phyloP scores from a whole-genome alignment of 805 yeast species.

The Torulaspora indica region DNA sequence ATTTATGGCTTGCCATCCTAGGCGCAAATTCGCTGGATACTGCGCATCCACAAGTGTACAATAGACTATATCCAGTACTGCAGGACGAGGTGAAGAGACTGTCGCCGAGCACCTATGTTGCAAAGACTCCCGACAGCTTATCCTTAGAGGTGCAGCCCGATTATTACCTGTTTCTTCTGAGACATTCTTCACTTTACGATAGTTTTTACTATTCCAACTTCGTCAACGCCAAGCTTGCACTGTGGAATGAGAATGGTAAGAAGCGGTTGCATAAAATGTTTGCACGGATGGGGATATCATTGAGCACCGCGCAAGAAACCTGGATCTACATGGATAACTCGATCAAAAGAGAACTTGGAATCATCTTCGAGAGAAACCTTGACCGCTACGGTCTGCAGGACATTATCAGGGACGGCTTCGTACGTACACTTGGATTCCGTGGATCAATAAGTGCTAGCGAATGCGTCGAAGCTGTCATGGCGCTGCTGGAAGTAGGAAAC shows the following conservation, averaged over 20 bases:
- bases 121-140: constrained; percentile 40
- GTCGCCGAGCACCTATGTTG: constrained; percentile 38
- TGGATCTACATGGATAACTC: constrained; percentile 88
- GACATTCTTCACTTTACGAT: constrained; percentile 92
- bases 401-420: constrained; percentile 77
- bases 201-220: constrained; percentile 87
- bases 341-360: constrained; percentile 66
- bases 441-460: constrained; percentile 90
- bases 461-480: constrained; percentile 82
- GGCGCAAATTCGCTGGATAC: constrained; percentile 81
- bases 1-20: constrained; percentile 80
- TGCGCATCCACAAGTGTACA: constrained; percentile 69
- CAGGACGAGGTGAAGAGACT: constrained; percentile 80
- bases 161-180: constrained; percentile 74
- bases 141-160: constrained; percentile 70
- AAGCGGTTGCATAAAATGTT: constrained; percentile 83
- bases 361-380: constrained; percentile 63
- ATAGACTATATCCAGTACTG: constrained; percentile 63
- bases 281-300: constrained; percentile 93
- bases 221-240: constrained; percentile 76
- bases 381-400: constrained; percentile 78
- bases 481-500: constrained; percentile 68
- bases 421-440: constrained; percentile 79
- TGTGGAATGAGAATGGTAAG: constrained; percentile 91
- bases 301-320: constrained; percentile 81